Percentiles rank a stretch among this genome's conserved stretches.
phyloP scores from a whole-genome alignment of 2,329 filamentous ascomycete genomes.

The Celoporthe dispersa region DNA sequence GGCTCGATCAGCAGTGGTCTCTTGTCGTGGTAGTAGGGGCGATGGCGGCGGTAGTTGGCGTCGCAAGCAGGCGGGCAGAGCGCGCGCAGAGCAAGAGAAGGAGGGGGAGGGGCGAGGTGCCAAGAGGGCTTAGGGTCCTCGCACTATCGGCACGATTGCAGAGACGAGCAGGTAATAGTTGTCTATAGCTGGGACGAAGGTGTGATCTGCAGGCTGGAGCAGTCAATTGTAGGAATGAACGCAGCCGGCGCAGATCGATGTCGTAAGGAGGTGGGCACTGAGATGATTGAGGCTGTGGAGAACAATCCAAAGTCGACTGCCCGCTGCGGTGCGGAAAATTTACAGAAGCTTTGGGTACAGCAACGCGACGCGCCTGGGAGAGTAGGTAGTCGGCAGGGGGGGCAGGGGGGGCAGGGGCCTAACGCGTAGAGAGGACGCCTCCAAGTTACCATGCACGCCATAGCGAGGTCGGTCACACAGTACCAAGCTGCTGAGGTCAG shows the following conservation, averaged over 20 bases:
- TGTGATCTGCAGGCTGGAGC: background rate
- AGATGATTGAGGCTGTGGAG: background rate
- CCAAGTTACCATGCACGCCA: background rate
- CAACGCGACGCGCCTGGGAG: background rate
- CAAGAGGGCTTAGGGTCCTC: background rate
- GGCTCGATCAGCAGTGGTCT: background rate
- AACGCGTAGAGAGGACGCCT: background rate
- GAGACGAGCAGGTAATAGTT: background rate
- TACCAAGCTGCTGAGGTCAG: background rate
- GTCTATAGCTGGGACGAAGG: background rate
- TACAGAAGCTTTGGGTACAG: background rate
- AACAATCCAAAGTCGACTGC: background rate
- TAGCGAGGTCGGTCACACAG: background rate
- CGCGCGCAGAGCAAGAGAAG: background rate
- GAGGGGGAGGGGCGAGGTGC: background rate
- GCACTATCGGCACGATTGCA: background rate
- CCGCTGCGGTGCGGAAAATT: background rate
- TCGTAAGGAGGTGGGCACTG: background rate
- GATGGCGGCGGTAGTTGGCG: background rate
- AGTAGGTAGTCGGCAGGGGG: background rate
- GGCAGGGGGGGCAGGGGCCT: background rate
- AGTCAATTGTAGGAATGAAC: background rate
- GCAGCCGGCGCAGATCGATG: background rate
- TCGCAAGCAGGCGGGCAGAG: background rate
- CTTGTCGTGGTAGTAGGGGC: background rate